Conservation (phyloP, 441 rosid species). For the Rhodomyrtus psidioides region DNA sequence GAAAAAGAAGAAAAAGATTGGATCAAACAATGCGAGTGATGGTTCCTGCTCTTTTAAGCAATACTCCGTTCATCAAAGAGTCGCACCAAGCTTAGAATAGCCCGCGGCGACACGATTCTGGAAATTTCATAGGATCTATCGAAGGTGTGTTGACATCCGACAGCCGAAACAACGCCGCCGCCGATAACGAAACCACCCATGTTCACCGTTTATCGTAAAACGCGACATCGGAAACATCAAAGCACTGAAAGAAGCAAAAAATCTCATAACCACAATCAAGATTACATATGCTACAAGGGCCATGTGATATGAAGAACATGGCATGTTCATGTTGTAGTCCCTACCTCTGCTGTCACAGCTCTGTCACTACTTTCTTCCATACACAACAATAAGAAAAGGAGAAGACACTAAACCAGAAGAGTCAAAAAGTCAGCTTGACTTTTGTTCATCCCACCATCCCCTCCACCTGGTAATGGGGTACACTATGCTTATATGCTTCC, state of each 20-base stretch:
- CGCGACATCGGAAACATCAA: not conserved
- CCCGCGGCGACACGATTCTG: no score
- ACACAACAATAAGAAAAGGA: not conserved
- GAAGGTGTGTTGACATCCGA: not conserved
- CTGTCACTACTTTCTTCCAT: not conserved
- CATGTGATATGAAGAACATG: not conserved
- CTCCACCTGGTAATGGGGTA: not conserved
- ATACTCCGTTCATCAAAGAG: not conserved
- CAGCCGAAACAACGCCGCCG: rapidly evolving
- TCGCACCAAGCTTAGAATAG: no score
- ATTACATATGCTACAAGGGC: not conserved
- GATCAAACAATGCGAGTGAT: not conserved
- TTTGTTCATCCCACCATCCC: not conserved
- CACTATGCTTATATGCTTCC: not conserved
- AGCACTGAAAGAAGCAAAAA: not conserved
- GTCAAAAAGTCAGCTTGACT: not conserved
- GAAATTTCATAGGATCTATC: no score
- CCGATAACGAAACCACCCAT: not conserved
- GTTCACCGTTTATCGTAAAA: not conserved
- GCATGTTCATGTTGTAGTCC: not conserved
- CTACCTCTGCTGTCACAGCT: not conserved
- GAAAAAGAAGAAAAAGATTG: not conserved
- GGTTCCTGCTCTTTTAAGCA: not conserved
- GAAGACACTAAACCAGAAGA: not conserved
- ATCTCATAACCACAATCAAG: not conserved